Evolutionary conservation across 805 yeast species (phyloP), one percentile per base, ranked within the genome.

Genomic region (Hanseniaspora pseudoguilliermondii): DNA sequence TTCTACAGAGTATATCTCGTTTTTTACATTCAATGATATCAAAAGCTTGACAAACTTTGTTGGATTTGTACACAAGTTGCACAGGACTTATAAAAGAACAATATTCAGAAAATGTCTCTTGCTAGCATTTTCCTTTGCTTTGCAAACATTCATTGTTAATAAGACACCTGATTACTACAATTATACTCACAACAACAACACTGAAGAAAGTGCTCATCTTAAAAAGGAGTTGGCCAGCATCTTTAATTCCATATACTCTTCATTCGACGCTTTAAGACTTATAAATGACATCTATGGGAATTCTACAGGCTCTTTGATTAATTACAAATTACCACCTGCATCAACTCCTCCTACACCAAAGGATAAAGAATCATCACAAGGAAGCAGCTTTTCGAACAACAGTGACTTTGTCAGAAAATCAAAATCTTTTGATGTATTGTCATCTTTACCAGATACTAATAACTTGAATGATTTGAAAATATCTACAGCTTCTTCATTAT

Each of bases 111-210:
- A 73, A 58, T 55, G 78, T 21, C 58, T 78, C 9, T 66, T 78
- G 46, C 67, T 71, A 43, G 79, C 72, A 58, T 69, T 79, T 47
- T 63, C 78, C n/a, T 73, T 73, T 49, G 65, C 78, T 3, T 59
- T 79, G 8, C 67, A 70, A 57, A 66, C 69, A 42, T 81, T 85
- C 84, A 69, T 77, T 2, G 62, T 74, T 55, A 70, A 79, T 13
- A 69, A 79, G 59, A 76, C 82, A 0, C 54, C 60, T 5, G 81
- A 79, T 51, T 79, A 70, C 57, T 52, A 72, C 18, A 64, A 63
- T 27, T 60, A 63, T 2, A 52, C 57, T 16, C 53, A 47, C n/a
- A 57, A 55, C 32, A 56, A 49, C 20, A 27, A 10, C 11, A 16
- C 49, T 2, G 42, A 32, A 20, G 44, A 57, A 18, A 11, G 46